Base-by-base conservation (phyloP, 352 stramenopile species). In the Pythium coloratum region DNA sequence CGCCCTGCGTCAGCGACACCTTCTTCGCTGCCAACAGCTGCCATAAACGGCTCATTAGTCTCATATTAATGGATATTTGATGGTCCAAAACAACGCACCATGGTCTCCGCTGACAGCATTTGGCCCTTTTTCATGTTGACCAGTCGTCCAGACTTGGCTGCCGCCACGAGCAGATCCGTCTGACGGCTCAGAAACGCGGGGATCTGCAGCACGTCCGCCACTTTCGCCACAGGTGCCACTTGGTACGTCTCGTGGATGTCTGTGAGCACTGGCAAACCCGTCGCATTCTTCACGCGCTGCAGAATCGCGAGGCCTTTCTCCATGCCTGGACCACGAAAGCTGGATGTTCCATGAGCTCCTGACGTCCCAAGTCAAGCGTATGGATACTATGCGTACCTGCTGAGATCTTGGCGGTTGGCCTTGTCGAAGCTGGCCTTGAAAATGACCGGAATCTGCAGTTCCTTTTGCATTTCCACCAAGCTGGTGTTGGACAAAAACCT, bases 341-440 rank as follows among this genome's bases (percentile, higher is more conserved):
- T 95, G 28, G 5, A 28, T 10, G 3, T 16, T 30, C 20, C n/a
- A 26, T 53, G 18, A 53, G 46, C 46, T 6, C 8, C 20, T 12
- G 5, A 6, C 5, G 4, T 7, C 16, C 44, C 6, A 6, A 50
- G n/a, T n/a, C 44, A 53, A 14, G 9, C 5, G 24, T 6, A 4
- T 5, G 14, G 14, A 12, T 2, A 16, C 2, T 6, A 32, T 0
- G 13, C 47, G 26, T 66, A 81, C 73, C 80, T 85, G 36, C 70
- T 76, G 36, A 94, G 69, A 49, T 94, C 81, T 69, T 95, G 88
- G 12, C 89, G 85, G 60, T 97, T 96, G 32, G 89, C 88, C 57
- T 97, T 97, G 77, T 96, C 89, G 59, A 94, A 97, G 62, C 88
- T 96, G 0, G 86, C 87, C 62, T 97, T 97, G 75, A 96, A 97